Base-by-base conservation (phyloP, 768 basidiomycete species). In the Coprinopsis sp. region DNA sequence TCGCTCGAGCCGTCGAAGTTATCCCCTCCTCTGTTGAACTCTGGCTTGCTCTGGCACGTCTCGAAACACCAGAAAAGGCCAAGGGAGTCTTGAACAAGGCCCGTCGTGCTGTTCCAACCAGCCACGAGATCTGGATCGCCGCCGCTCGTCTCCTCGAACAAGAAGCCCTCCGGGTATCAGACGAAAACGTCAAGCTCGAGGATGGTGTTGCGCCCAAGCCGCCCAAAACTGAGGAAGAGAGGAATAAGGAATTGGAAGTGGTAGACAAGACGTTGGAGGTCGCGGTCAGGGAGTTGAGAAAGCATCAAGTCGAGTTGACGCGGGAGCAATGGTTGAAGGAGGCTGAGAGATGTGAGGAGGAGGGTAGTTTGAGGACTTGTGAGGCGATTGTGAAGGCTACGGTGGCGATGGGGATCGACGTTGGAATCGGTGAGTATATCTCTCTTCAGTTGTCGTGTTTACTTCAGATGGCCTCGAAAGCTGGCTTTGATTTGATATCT, bases 61-160 rank as follows among this genome's bases (percentile, higher is more conserved):
- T 98, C 6, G 96, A 98, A 68, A 88, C 88, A 0, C 93, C 93
- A 0, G 88, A 91, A 18, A 80, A 82, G 28, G 96, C 95, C 0
- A 90, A 91, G 58, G 81, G 85, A 1, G 96, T 98, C 0, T 78
- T 99, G 47, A 99, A 99, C 74, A 93, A 88, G 63, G 96, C 96
- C 2, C 84, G 95, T 40, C 90, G 90, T 57, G 83, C 90, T 7
- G 83, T 98, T 28, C 95, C 94, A 1, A 99, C 96, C 0, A 88
- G 85, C 11, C 94, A 98, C 65, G 96, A 98, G 58, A 98, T 99
- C 50, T 99, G 95, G 94, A 96, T 99, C 50, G 96, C 96, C 2
- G 95, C 95, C 3, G 93, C 87, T 11, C 78, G 93, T 28, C 67
- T 98, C 11, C 74, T 95, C 24, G 96, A 99, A 65, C 95, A 98